phyloP scores from a whole-genome alignment of 2,329 filamentous ascomycete species.

The Coniosporium tulheliwenetii region DNA sequence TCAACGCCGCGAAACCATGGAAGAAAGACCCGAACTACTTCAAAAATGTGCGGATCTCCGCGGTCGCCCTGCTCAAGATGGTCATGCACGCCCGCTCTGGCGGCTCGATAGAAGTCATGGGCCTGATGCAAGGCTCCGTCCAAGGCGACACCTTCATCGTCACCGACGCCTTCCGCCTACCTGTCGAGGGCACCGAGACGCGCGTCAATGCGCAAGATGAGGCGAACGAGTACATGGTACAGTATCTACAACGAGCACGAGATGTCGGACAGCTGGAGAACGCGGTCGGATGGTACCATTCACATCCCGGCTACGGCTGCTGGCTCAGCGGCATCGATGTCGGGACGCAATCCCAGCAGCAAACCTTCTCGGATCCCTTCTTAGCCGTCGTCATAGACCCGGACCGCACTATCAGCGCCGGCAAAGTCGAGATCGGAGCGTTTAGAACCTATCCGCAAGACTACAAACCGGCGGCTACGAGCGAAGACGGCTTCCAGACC shows the following conservation, averaged over 20 bases:
- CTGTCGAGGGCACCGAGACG: conserved; percentile 97
- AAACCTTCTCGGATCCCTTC: conserved; percentile 77
- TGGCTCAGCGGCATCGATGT: conserved; percentile 97
- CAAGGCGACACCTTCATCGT: conserved; percentile 75
- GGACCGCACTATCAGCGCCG: conserved; percentile 82
- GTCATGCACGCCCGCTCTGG: conserved; percentile 97
- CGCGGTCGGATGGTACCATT: conserved; percentile 95
- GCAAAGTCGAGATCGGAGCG: conserved; percentile 93
- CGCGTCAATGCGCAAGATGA: conserved; percentile 91
- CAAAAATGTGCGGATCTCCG: conserved; percentile 83
- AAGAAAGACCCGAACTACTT: conserved; percentile 67
- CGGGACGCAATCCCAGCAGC: conserved; percentile 70
- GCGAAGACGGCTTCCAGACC: conserved; percentile 49
- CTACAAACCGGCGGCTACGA: conserved; percentile 40
- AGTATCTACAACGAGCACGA: conserved; percentile 62
- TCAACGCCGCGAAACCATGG: conserved; percentile 59
- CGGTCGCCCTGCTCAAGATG: conserved; percentile 94
- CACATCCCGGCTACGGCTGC: conserved; percentile 92
- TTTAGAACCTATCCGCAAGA: conserved; percentile 79
- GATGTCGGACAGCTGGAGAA: conserved; percentile 74
- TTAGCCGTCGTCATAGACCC: conserved; percentile 93
- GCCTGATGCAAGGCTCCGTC: conserved; percentile 92
- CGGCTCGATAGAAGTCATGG: conserved; percentile 89
- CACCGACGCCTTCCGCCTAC: conserved; percentile 83
- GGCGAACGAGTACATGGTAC: conserved; percentile 92